These are phyloP conservation scores for Artemisia annua DNA, from an alignment of 129 eudicot species.

Conservation along the genomic window DNA sequence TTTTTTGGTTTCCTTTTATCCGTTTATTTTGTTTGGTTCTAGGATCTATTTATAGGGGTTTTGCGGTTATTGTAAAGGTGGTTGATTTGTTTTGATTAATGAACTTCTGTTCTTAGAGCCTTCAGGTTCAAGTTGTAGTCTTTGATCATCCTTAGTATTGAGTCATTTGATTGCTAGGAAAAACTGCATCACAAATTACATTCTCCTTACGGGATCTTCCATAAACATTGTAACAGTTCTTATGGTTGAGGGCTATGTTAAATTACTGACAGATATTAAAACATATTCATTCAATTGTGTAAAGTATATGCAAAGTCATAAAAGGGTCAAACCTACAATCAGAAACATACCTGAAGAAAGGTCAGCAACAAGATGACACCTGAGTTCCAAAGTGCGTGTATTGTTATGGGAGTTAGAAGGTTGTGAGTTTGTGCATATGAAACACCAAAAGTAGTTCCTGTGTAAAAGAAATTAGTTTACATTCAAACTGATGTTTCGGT, in stretches of 20 bases:
- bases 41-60: too few relatives aligned
- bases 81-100: too few relatives aligned
- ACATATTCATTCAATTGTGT: not conserved
- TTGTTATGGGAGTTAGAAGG: constrained; percentile 85
- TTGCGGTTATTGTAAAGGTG: too few relatives aligned
- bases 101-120: too few relatives aligned
- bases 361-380: constrained; percentile 90
- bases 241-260: not conserved
- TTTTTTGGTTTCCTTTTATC: too few relatives aligned
- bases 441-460: constrained; percentile 85
- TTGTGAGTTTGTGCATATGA: constrained; percentile 99
- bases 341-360: constrained; percentile 67
- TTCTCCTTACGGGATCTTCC: not conserved
- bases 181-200: too few relatives aligned
- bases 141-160: too few relatives aligned
- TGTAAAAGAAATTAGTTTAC: constrained; percentile 3
- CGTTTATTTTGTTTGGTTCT: too few relatives aligned
- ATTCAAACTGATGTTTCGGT: not conserved
- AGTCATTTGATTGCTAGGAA: too few relatives aligned
- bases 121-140: too few relatives aligned
- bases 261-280: not conserved
- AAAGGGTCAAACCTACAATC: not conserved
- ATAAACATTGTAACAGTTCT: not conserved
- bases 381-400: constrained; percentile 94
- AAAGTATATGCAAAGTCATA: not conserved